These are phyloP conservation scores for Aspergillus thermomutatus DNA, from an alignment of 2,329 filamentous ascomycete genomes.

Conservation along the genomic window DNA sequence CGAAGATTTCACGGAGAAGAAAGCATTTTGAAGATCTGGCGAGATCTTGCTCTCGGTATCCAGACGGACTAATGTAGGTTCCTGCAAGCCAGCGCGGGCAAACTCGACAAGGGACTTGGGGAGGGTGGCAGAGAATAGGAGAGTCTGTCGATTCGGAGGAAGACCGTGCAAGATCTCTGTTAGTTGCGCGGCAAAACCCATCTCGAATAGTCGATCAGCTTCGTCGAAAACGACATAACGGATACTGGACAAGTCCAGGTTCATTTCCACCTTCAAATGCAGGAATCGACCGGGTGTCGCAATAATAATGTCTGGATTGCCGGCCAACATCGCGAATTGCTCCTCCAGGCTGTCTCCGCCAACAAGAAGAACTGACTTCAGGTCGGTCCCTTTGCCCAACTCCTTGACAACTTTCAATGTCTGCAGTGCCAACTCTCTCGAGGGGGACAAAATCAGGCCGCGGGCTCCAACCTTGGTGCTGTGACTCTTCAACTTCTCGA, in stretches of 20 bases:
- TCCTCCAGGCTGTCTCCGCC: slow-evolving; percentile 95
- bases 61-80: slow-evolving; percentile 82
- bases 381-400: slow-evolving; percentile 81
- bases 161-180: slow-evolving; percentile 89
- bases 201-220: slow-evolving; percentile 93
- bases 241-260: slow-evolving; percentile 82
- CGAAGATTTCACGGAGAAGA: slow-evolving; percentile 86
- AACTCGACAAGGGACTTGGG: slow-evolving; percentile 95
- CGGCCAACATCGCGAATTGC: slow-evolving; percentile 87
- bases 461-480: slow-evolving; percentile 81
- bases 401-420: slow-evolving; percentile 97
- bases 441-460: slow-evolving; percentile 85
- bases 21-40: slow-evolving; percentile 90
- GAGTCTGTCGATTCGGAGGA: slow-evolving; percentile 78
- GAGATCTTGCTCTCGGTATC: slow-evolving; percentile 96
- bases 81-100: slow-evolving; percentile 85
- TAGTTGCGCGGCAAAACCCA: slow-evolving; percentile 94
- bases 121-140: slow-evolving; percentile 92
- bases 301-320: slow-evolving; percentile 95
- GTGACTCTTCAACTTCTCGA: slow-evolving; percentile 85
- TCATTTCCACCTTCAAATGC: slow-evolving; percentile 97
- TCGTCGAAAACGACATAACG: slow-evolving; percentile 97
- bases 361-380: slow-evolving; percentile 85
- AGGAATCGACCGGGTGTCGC: slow-evolving; percentile 94
- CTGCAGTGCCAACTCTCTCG: slow-evolving; percentile 89